A percentile compares a stretch with the other conserved stretches of the same genome.
These are phyloP conservation scores for Hanseniaspora gamundiae DNA, from an alignment of 1,139 yeast species.

Conservation along the genomic window DNA sequence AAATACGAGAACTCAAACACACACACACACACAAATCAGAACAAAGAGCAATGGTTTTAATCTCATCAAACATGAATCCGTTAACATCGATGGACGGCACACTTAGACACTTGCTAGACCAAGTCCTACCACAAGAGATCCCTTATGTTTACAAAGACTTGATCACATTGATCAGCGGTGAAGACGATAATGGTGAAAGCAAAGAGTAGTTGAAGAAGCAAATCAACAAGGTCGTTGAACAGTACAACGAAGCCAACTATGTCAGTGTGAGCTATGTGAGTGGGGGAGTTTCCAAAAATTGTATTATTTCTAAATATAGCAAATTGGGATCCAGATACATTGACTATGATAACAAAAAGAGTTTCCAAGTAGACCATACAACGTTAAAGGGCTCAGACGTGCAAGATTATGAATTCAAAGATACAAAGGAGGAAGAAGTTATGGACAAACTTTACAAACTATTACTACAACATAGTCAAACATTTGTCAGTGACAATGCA, in stretches of 20 bases:
- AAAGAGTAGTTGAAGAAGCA: not conserved
- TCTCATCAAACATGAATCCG: slow-evolving; percentile 1
- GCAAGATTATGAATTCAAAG: slow-evolving; percentile 28
- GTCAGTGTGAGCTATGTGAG: slow-evolving; percentile 30
- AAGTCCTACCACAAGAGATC: slow-evolving; percentile 28
- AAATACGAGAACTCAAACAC: no score
- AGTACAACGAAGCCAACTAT: slow-evolving; percentile 33
- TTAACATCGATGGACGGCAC: slow-evolving; percentile 8
- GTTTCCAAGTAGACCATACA: slow-evolving; percentile 53
- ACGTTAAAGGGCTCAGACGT: slow-evolving; percentile 36
- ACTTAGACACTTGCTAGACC: slow-evolving; percentile 11
- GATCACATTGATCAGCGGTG: slow-evolving; percentile 22
- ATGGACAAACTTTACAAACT: slow-evolving; percentile 8
- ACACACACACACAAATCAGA: no score
- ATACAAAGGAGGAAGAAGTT: slow-evolving; percentile 13
- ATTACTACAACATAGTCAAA: not conserved
- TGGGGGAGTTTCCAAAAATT: slow-evolving; percentile 13
- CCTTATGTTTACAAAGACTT: slow-evolving; percentile 24
- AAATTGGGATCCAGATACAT: slow-evolving; percentile 34
- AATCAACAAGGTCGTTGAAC: slow-evolving; percentile 25
- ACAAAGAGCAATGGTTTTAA: no score
- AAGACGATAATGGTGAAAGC: slow-evolving; percentile 1
- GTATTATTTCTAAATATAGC: slow-evolving; percentile 36
- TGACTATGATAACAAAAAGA: slow-evolving; percentile 35
- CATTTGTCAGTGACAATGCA: slow-evolving; percentile 28